Evolutionary conservation across 2,329 filamentous ascomycete genomes (phyloP), one percentile per base, ranked within the genome.

Genomic region (Pseudogymnoascus sp.): DNA sequence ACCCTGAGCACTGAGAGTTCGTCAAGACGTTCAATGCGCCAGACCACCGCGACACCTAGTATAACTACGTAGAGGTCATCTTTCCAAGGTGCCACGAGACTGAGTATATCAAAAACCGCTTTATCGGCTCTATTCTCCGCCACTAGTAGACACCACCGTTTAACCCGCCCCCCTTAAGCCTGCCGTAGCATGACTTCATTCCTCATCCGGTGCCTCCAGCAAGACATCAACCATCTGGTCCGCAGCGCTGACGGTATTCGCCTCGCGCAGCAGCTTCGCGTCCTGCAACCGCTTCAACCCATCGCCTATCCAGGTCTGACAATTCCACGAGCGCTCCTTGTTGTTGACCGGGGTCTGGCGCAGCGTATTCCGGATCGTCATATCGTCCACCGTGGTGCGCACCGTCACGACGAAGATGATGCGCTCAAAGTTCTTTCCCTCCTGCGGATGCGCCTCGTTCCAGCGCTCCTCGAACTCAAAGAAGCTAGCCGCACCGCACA

Each of bases 291-390:
- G 2, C 36, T 60, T 19, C 22, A 62, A 14, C n/a, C 28, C 60
- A 58, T 62, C 60, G 5, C 60, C 60, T 16, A 62, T 55, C 60
- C 60, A 62, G 14, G n/a, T 62, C 42, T 62, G 60, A 14, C 60
- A 62, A 38, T 62, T 62, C 60, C 60, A 62, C 14, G 38, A 45
- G 42, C 60, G 60, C 42, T 62, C 60, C 22, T 36, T 52, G 36
- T 62, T 62, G 14, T 62, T 62, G 6, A 62, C 36, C 16, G 60
- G 60, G 0, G 30, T 62, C 22, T 62, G 33, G 23, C 42, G 42
- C 19, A 62, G 16, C 11, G 42, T 62, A 62, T 62, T 62, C 33
- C 60, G 42, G 11, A 62, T 52, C 23, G 38, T 38, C 25, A 62
- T 55, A 25, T 62, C 60, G 19, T 62, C 42, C 22, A n/a, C 42